Base-by-base conservation (phyloP, 2,329 filamentous ascomycete species). In the Botrytis byssoidea region DNA sequence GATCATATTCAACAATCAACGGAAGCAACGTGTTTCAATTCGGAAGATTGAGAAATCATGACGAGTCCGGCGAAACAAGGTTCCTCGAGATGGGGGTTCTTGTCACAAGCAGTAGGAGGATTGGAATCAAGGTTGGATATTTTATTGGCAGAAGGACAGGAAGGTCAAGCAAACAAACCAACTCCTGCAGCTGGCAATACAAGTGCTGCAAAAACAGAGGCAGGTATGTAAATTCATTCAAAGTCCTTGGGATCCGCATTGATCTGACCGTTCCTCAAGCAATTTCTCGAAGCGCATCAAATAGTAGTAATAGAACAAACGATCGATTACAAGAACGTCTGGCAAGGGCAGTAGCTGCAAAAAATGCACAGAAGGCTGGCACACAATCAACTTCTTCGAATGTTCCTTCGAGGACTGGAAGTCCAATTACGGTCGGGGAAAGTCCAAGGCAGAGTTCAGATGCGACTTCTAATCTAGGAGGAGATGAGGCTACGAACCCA, bases 51-150 rank as follows among this genome's bases (percentile, higher is more conserved):
- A 55, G 22, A 37, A 66, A 72, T 40, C 61, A 82, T 82, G 81
- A 75, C 79, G 60, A 78, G 80, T 70, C 77, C 80, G 44, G 64
- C 74, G 42, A 82, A 83, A 72, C 77, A 88, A 77, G 40, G n/a
- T n/a, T 85, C 87, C 75, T 88, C 88, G 69, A 88, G 88, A 89
- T 94, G 92, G 92, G 92, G 91, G 64, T 92, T 97, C 81, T 87
- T 98, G 74, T 93, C 94, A 77, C 93, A 95, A 83, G 95, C 95
- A 76, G 94, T 98, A 75, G 94, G 95, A 72, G 95, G 95, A 75
- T 92, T 99, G 74, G 96, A 99, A 84, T 97, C 95, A 74, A 91
- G 93, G 61, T 88, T 99, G 74, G 96, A 99, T 82, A 95, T 89
- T 68, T 97, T 99, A 74, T 88, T 99, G 75, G 90, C 94, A 71